These are phyloP conservation scores for Yamadazyma insecticola DNA, from an alignment of 805 yeast species.

Conservation along the genomic window DNA sequence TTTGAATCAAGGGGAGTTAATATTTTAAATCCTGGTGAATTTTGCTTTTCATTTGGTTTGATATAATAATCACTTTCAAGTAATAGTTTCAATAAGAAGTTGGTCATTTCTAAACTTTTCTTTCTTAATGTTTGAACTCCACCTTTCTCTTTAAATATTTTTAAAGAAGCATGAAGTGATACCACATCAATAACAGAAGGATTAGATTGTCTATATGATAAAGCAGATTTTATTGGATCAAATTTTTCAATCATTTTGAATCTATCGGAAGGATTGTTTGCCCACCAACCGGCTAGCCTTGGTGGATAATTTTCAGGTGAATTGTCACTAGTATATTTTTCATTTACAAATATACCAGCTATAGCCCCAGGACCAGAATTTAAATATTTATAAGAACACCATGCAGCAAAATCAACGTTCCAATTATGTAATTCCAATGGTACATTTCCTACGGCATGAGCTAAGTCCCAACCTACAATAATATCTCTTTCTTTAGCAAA, in stretches of 20 bases:
- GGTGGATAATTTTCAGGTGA: slow-evolving; percentile 41
- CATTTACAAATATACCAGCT: slow-evolving; percentile 80
- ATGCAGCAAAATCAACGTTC: slow-evolving; percentile 89
- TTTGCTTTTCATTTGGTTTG: slow-evolving; percentile 10
- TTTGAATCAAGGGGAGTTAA: slow-evolving; percentile 59
- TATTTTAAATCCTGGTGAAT: slow-evolving; percentile 51
- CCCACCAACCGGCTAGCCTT: slow-evolving; percentile 97
- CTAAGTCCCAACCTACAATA: slow-evolving; percentile 89
- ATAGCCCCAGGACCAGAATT: slow-evolving; percentile 94
- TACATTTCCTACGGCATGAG: slow-evolving; percentile 92
- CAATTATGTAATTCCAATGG: slow-evolving; percentile 75
- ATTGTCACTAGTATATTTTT: slow-evolving; percentile 34
- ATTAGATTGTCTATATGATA: slow-evolving; percentile 85
- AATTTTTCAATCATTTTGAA: slow-evolving; percentile 77
- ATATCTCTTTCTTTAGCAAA: slow-evolving; percentile 50
- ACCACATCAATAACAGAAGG: slow-evolving; percentile 87
- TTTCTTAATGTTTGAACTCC: slow-evolving; percentile 56
- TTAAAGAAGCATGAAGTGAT: slow-evolving; percentile 61
- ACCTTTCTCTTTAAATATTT: slow-evolving; percentile 44
- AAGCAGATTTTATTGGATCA: slow-evolving; percentile 79
- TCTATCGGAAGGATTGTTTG: slow-evolving; percentile 64
- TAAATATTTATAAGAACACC: slow-evolving; percentile 91
- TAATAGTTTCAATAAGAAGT: slow-evolving; percentile 48
- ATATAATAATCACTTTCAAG: slow-evolving; percentile 43
- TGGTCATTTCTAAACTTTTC: slow-evolving; percentile 57